Percentiles rank a stretch among this genome's conserved stretches.
These are phyloP conservation scores for Myochromella boudieri DNA, from an alignment of 768 basidiomycete species.

Conservation along the genomic window DNA sequence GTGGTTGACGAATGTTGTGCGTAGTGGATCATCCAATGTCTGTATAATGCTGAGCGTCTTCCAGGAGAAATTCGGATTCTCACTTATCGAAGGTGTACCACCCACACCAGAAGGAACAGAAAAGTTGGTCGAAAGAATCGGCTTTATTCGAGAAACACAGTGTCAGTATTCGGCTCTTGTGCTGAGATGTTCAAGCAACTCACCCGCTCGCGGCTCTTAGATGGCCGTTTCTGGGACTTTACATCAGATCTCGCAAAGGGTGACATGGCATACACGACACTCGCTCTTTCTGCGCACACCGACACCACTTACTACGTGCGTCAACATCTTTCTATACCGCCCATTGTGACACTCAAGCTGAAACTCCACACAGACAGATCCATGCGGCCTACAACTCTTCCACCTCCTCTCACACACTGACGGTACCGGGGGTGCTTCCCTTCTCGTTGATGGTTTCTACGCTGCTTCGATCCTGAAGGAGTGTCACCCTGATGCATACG, in stretches of 20 bases:
- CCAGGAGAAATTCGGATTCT: conserved; percentile 87
- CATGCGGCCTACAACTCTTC: conserved; percentile 94
- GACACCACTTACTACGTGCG: conserved; percentile 66
- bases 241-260: conserved; percentile 88
- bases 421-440: conserved; percentile 80
- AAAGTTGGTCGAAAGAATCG: conserved; percentile 69
- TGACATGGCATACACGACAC: conserved; percentile 91
- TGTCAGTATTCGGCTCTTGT: conserved; percentile 27
- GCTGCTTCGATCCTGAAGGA: conserved; percentile 78
- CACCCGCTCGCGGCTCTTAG: conserved; percentile 41
- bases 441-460: conserved; percentile 97
- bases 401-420: conserved; percentile 85
- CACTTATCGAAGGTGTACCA: conserved; percentile 81
- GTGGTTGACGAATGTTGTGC: conserved; percentile 80
- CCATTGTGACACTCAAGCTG: too few relatives aligned
- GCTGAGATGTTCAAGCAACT: neutral
- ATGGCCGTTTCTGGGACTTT: conserved; percentile 97
- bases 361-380: conserved; percentile 67
- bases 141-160: conserved; percentile 85
- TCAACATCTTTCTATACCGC: conserved; percentile 1
- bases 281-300: conserved; percentile 83
- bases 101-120: conserved; percentile 84
- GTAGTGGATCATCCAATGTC: conserved; percentile 32
- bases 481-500: conserved; percentile 70
- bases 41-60: neutral